Percentiles rank a stretch among this genome's conserved stretches.
Conservation (phyloP, 495 filamentous ascomycete genomes). For the Aspergillus affinis region DNA sequence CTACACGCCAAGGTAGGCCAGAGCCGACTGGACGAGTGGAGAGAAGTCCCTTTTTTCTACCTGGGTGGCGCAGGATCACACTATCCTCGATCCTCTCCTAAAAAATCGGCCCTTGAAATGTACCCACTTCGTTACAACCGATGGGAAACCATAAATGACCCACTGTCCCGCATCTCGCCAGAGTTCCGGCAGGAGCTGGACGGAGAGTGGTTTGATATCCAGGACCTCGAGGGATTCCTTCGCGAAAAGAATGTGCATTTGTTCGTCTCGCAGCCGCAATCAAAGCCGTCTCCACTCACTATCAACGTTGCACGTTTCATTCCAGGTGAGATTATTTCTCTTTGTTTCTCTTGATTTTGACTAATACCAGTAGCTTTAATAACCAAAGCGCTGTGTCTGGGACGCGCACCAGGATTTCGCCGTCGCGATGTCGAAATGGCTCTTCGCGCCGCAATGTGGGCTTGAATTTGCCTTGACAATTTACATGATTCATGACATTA, state of each 20-base stretch:
- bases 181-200: conserved; percentile 45
- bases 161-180: conserved; percentile 19
- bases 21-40: conserved; percentile 51
- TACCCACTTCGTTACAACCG: conserved; percentile 25
- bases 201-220: conserved; percentile 72
- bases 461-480: neutral
- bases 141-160: conserved; percentile 30
- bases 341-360: neutral
- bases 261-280: conserved; percentile 8
- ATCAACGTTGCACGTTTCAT: conserved; percentile 22
- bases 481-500: neutral
- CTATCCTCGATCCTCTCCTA: conserved; percentile 37
- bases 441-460: conserved; percentile 8
- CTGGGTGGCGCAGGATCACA: conserved; percentile 68
- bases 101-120: conserved; percentile 25
- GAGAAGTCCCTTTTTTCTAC: conserved; percentile 58
- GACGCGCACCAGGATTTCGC: conserved; percentile 40
- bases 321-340: conserved; percentile 14
- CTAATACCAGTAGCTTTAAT: conserved; percentile 25
- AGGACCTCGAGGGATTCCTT: conserved; percentile 72
- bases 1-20: conserved; percentile 21
- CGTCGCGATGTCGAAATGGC: conserved; percentile 26
- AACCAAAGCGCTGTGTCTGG: conserved; percentile 46
- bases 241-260: conserved; percentile 24
- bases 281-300: neutral